Base-by-base conservation (phyloP, 257 asterid species). In the Solanum arcanum region DNA sequence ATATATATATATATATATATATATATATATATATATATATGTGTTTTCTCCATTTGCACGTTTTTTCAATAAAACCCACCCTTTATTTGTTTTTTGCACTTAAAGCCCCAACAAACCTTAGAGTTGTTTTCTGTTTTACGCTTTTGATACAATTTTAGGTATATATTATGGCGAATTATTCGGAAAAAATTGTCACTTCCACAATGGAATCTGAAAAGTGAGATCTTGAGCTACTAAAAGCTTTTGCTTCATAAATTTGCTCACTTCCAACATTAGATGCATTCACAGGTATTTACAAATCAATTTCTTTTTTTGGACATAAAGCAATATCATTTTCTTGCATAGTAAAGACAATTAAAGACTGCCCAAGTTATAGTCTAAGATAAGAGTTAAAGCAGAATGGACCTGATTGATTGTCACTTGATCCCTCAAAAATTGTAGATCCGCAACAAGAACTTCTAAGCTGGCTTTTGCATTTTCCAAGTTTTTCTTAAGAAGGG, bases 381-480 rank as follows among this genome's bases (percentile, higher is more conserved):
- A 35, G 18, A 68, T 20, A 42, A 83, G 66, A 69, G 37, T 31
- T 35, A 41, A 64, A 86, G 31, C 12, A 77, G 27, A 46, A 85
- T 13, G 82, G 89, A 96, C 98, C 99, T 95, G 99, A 52, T 98
- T 93, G 83, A 96, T 92, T 5, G 99, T 96, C 68, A 94, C 95
- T 94, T 96, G 98, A 91, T 96, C 99, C 99, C 98, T 94, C 78
- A 96, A 86, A 90, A 95, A 96, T 85, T 94, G 98, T 76, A 95
- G 93, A 87, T 96, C 99, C 14, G 98, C 97, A 66, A 95, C 94
- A 86, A 96, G 97, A 89, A 96, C 97, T 87, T 94, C 97, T 88
- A 95, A 91, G 89, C 99, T 95, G 64, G 95, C 96, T 92, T 91
- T 96, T 23, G 99, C 99, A 88, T 96, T 96, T 92, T 95, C 98